Evolutionary conservation across 2,329 filamentous ascomycete species (phyloP).

Genomic region (Alternaria hordeiaustralica): DNA sequence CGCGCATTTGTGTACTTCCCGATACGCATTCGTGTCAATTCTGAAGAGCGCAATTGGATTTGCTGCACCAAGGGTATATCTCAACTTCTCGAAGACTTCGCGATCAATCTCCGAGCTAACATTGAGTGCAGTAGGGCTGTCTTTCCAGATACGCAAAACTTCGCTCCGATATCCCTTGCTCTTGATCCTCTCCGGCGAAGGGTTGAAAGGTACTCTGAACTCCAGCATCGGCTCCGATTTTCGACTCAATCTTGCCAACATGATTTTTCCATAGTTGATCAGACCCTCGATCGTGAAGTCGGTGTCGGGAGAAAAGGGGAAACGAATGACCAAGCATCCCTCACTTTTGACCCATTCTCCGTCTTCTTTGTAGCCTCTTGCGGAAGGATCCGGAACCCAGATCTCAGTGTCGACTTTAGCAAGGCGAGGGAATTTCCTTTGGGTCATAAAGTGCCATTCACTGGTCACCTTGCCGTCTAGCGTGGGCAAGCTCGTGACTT

Average conservation of each 20-base stretch:
- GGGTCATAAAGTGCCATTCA: conserved; percentile 74
- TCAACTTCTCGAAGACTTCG: conserved; percentile 68
- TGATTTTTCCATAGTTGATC: conserved; percentile 39
- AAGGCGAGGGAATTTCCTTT: conserved; percentile 72
- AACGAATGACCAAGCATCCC: conserved; percentile 70
- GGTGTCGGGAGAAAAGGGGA: conserved; percentile 59
- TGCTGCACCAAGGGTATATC: conserved; percentile 69
- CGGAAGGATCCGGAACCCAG: conserved; percentile 72
- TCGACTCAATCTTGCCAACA: conserved; percentile 43
- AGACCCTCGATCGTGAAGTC: conserved; percentile 43
- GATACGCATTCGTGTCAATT: conserved; percentile 63
- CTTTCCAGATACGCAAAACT: conserved; percentile 70
- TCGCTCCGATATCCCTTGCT: conserved; percentile 65
- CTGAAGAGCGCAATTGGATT: conserved; percentile 73
- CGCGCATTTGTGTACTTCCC: conserved; percentile 67
- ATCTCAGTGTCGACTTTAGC: conserved; percentile 70
- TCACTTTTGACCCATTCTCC: conserved; percentile 60
- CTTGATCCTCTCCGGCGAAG: conserved; percentile 63
- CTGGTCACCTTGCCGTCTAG: conserved; percentile 50
- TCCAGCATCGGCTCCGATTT: conserved; percentile 65
- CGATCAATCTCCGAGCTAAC: conserved; percentile 53
- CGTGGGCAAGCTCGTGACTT: conserved; percentile 52
- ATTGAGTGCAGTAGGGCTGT: conserved; percentile 58
- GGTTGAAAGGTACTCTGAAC: conserved; percentile 71
- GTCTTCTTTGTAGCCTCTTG: conserved; percentile 58